Evolutionary conservation across 345 rosid species (phyloP), one percentile per base, ranked within the genome.

Genomic region (Eucalyptus leucophloia): DNA sequence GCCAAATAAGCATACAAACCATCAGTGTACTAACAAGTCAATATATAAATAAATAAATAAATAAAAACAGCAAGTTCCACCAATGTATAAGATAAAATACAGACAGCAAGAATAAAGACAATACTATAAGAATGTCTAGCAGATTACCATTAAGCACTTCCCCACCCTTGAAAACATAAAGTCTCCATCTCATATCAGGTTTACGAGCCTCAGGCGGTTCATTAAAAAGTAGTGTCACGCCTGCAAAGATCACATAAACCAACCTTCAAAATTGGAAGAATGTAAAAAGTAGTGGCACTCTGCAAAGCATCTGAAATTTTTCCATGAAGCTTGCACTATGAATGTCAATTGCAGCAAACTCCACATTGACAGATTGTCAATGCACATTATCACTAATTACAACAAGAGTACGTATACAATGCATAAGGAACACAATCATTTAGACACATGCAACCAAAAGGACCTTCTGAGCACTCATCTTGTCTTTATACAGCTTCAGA

Each of bases 141-240:
- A 77, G 85, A 40, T 90, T 69, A 96, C 99, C 99, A 92, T 96
- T 95, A 67, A 98, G 91, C 91, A 94, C 96, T 91, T 98, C 99
- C 58, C 96, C 97, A 56, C 90, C 97, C 94, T 98, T 98, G 92
- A 98, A 95, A 83, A 96, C 98, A 94, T 97, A 97, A 11, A 98
- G 96, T 88, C 98, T 93, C 99, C 99, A 98, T 95, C 99, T 94
- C 87, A 95, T 49, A 54, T 90, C 89, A 89, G 99, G 99, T 95
- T 95, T 96, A 53, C 96, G 95, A 90, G 97, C 98, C 89, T 98
- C 99, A 21, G 99, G 96, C 34, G 99, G 99, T 95, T 98, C 98
- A 92, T 77, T 94, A 93, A 96, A 98, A 90, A 98, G 95, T 91
- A 98, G 89, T 3, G 99, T 93, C 89, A 98, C 94, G 91, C 99